Conservation (phyloP, 2,329 filamentous ascomycete species). For the Ceratocystis huliohia region DNA sequence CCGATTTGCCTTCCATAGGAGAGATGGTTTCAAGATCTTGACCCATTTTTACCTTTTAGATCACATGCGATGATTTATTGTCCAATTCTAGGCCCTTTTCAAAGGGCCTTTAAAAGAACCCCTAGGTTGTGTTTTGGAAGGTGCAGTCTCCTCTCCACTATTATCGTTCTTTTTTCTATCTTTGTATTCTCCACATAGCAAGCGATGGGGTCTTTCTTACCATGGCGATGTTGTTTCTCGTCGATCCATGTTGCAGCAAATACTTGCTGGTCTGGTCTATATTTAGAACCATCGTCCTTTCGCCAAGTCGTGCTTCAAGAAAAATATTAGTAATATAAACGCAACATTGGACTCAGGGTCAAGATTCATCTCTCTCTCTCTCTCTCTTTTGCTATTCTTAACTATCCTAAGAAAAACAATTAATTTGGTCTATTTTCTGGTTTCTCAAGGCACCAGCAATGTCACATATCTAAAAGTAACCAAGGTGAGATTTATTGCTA, state of each 20-base stretch:
- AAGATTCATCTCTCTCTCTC: background rate
- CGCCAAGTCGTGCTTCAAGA: background rate
- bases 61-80: background rate
- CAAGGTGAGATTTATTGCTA: background rate
- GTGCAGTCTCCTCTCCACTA: background rate
- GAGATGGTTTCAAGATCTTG: constrained; percentile 2
- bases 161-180: background rate
- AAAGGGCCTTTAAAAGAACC: background rate
- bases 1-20: background rate
- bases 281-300: background rate
- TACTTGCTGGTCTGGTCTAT: background rate
- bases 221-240: background rate
- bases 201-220: background rate
- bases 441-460: background rate
- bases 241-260: background rate
- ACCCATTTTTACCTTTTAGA: constrained; percentile 3
- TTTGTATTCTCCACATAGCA: background rate
- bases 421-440: background rate
- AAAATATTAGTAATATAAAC: background rate
- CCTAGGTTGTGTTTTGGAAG: background rate
- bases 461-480: background rate
- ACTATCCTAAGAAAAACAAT: background rate
- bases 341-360: background rate
- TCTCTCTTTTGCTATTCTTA: background rate
- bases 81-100: background rate